These are phyloP conservation scores for Pseudogymnoascus sp. DNA, from an alignment of 2,329 filamentous ascomycete genomes.

Conservation along the genomic window DNA sequence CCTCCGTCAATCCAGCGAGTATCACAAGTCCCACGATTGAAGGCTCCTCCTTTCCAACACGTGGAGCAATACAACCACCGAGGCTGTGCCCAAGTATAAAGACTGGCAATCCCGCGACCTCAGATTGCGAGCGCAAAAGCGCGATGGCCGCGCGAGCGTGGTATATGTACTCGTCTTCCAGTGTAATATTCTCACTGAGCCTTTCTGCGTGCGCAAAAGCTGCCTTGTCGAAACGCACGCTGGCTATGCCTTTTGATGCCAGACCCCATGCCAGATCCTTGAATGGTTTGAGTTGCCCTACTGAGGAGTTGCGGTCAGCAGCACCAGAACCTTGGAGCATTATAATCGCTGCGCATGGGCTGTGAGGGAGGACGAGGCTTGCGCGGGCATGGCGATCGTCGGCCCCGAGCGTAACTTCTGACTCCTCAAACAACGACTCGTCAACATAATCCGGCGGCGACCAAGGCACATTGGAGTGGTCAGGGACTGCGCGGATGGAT, in stretches of 20 bases:
- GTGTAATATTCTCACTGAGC: background rate
- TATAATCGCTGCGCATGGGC: background rate
- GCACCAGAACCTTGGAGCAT: background rate
- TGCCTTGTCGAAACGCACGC: background rate
- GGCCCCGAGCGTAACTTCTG: background rate
- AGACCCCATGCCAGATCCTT: background rate
- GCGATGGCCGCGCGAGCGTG: background rate
- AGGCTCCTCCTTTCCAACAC: background rate
- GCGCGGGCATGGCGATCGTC: background rate
- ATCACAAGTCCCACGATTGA: background rate
- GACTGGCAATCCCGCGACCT: background rate
- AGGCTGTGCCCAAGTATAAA: background rate
- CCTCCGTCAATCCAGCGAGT: background rate
- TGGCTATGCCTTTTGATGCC: background rate
- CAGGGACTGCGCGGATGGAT: background rate
- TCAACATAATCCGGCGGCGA: background rate
- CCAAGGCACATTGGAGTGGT: background rate
- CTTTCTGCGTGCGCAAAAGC: background rate
- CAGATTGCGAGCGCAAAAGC: background rate
- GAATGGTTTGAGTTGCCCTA: background rate
- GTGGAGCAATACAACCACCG: background rate
- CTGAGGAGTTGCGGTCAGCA: background rate
- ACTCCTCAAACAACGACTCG: background rate
- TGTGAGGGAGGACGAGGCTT: background rate
- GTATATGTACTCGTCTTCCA: background rate